Percentiles rank a stretch among this genome's conserved stretches.
Evolutionary conservation across 352 stramenopile genomes (phyloP).

Genomic region (Halophytophthora polymorphica): DNA sequence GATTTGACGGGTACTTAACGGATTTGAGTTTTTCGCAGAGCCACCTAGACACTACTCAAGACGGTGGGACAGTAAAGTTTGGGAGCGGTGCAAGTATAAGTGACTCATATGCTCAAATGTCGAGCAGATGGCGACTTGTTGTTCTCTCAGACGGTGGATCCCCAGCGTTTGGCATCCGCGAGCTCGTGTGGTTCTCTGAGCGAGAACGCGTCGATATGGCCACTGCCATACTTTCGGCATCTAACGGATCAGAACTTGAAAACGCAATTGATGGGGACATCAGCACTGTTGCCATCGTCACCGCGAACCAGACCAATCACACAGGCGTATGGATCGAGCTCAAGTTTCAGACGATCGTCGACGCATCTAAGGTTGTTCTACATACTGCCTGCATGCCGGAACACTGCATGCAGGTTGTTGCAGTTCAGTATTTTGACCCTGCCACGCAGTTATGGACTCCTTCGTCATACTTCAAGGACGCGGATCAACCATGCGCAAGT

Average conservation of each 20-base stretch:
- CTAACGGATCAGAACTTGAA: constrained; percentile 16
- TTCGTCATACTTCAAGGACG: constrained; percentile 20
- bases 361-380: constrained; percentile 28
- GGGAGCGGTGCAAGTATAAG: constrained; percentile 7
- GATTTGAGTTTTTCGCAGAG: constrained; percentile 6
- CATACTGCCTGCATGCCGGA: constrained; percentile 15
- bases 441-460: constrained; percentile 7
- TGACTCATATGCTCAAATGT: constrained; percentile 6
- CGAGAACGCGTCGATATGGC: constrained; percentile 13
- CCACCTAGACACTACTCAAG: constrained; percentile 1
- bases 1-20: constrained; percentile 14
- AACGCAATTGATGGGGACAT: constrained; percentile 23
- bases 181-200: constrained; percentile 31
- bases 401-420: constrained; percentile 14
- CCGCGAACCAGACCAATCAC: neutral
- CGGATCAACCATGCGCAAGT: constrained; percentile 15
- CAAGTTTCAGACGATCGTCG: constrained; percentile 16
- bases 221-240: constrained; percentile 7
- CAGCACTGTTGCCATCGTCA: constrained; percentile 18
- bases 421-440: constrained; percentile 28
- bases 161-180: constrained; percentile 21
- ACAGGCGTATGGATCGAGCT: constrained; percentile 28
- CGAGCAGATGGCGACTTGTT: constrained; percentile 16
- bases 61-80: neutral
- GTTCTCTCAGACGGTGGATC: constrained; percentile 16